A percentile compares a stretch with the other conserved stretches of the same genome.
phyloP scores from a whole-genome alignment of 1,284 basidiomycete species.

The Rhodotorula glutinis region DNA sequence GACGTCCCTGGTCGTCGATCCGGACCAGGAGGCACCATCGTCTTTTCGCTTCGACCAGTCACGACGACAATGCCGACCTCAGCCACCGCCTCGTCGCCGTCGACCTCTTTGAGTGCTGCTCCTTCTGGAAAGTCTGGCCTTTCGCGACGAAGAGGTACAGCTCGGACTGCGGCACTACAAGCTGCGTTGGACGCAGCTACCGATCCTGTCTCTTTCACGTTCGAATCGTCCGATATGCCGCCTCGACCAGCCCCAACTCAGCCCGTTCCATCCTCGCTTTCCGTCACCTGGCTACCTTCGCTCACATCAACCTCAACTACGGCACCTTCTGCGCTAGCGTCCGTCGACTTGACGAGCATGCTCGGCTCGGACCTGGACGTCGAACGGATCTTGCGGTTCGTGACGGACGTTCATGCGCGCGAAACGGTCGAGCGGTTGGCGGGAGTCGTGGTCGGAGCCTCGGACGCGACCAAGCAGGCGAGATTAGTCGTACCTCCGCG shows the following conservation, averaged over 20 bases:
- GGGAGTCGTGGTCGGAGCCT: not conserved
- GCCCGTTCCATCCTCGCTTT: not conserved
- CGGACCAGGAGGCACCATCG: not conserved
- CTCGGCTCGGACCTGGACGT: slow-evolving; percentile 9
- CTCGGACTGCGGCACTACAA: not conserved
- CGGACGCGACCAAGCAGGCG: not conserved
- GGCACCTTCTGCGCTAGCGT: not conserved
- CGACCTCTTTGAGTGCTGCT: too few species aligned
- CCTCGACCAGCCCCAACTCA: not conserved
- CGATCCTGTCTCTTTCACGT: not conserved
- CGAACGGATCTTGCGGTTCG: slow-evolving; percentile 3
- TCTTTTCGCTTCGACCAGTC: slow-evolving; percentile 2
- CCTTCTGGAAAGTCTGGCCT: not conserved
- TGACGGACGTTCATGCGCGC: slow-evolving; percentile 9
- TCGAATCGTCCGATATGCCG: not conserved
- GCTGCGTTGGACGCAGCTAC: slow-evolving; percentile 1
- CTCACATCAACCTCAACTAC: not conserved
- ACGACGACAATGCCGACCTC: too few species aligned
- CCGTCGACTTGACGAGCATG: slow-evolving; percentile 5
- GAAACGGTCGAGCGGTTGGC: slow-evolving; percentile 1
- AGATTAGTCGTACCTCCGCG: too few species aligned
- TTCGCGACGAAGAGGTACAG: not conserved
- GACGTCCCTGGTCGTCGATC: not conserved
- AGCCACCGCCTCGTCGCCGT: too few species aligned
- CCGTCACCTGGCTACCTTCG: not conserved